These are phyloP conservation scores for Keqinozyma sinolaborantium DNA, from an alignment of 1,139 yeast species.

Conservation along the genomic window DNA sequence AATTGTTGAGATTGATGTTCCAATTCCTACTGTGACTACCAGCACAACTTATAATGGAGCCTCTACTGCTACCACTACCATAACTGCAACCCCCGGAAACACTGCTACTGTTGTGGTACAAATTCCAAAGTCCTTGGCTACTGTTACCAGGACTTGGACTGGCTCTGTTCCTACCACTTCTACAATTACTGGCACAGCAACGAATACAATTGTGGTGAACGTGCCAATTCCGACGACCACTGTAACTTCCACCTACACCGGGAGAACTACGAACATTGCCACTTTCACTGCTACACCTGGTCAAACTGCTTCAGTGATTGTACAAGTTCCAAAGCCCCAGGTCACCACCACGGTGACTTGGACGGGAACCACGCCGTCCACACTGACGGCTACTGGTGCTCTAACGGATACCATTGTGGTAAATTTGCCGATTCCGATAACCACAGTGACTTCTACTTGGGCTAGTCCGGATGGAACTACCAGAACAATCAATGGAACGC, in stretches of 20 bases:
- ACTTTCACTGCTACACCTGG: slow-evolving; percentile 1
- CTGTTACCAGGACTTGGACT: slow-evolving; percentile 14
- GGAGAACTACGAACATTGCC: slow-evolving; percentile 2
- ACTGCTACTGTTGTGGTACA: slow-evolving; percentile 14
- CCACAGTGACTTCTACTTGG: slow-evolving; percentile 48
- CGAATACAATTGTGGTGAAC: slow-evolving; percentile 1
- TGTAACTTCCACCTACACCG: slow-evolving; percentile 8
- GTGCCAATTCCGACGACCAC: slow-evolving; percentile 9
- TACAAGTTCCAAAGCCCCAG: not conserved
- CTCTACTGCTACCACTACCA: slow-evolving; percentile 1
- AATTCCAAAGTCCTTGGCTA: slow-evolving; percentile 15
- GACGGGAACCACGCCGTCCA: slow-evolving; percentile 3
- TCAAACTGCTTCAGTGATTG: not conserved
- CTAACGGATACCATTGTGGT: no score
- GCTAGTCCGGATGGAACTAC: slow-evolving; percentile 70
- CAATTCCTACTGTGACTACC: slow-evolving; percentile 1
- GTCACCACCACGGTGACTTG: slow-evolving; percentile 2
- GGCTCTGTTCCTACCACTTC: slow-evolving; percentile 9
- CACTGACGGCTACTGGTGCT: no score
- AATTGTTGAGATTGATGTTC: slow-evolving; percentile 3
- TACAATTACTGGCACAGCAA: slow-evolving; percentile 9
- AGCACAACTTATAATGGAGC: not conserved
- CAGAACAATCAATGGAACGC: slow-evolving; percentile 42
- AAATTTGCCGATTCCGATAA: no score
- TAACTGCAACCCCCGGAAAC: slow-evolving; percentile 4